Evolutionary conservation across 768 basidiomycete species (phyloP).

Genomic region (Collybia mongolica): DNA sequence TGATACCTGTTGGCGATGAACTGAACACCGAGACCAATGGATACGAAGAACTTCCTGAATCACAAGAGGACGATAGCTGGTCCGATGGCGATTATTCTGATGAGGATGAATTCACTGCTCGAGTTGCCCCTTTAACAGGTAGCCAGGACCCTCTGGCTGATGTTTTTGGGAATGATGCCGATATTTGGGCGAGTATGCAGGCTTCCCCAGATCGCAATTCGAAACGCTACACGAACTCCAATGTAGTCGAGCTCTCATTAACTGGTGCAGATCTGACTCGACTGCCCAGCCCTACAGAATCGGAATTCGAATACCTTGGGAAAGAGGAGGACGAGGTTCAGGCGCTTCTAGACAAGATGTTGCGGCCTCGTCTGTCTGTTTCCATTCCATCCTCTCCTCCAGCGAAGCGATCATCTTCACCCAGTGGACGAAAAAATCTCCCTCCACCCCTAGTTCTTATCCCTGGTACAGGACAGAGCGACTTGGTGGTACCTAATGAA

Average conservation of each 20-base stretch:
- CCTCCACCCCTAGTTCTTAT: constrained; percentile 61
- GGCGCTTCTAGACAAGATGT: constrained; percentile 39
- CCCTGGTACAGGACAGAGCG: constrained; percentile 28
- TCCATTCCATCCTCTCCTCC: constrained; percentile 39
- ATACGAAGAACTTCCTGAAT: constrained; percentile 35
- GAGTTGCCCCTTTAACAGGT: constrained; percentile 30
- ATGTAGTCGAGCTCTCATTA: constrained; percentile 53
- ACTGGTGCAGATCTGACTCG: constrained; percentile 37
- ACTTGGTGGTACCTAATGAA: constrained; percentile 32
- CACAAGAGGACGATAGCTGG: constrained; percentile 6
- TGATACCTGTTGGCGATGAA: constrained; percentile 4
- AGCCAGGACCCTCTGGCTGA: constrained; percentile 54
- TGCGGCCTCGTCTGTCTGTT: constrained; percentile 28
- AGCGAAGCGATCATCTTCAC: constrained; percentile 31
- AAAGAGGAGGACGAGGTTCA: constrained; percentile 42
- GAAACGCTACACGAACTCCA: constrained; percentile 34
- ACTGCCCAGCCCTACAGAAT: constrained; percentile 20
- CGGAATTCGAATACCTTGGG: constrained; percentile 26
- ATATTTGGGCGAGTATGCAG: constrained; percentile 59
- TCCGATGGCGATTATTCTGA: constrained; percentile 22
- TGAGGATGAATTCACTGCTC: constrained; percentile 37
- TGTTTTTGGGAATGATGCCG: constrained; percentile 65
- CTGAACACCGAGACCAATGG: constrained; percentile 19
- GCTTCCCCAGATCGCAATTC: constrained; percentile 24
- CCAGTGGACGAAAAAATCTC: constrained; percentile 36